Evolutionary conservation across 202 grass and related monocot genomes (phyloP), one percentile per base, ranked within the genome.

Genomic region (Dendrocalamus latiflorus): DNA sequence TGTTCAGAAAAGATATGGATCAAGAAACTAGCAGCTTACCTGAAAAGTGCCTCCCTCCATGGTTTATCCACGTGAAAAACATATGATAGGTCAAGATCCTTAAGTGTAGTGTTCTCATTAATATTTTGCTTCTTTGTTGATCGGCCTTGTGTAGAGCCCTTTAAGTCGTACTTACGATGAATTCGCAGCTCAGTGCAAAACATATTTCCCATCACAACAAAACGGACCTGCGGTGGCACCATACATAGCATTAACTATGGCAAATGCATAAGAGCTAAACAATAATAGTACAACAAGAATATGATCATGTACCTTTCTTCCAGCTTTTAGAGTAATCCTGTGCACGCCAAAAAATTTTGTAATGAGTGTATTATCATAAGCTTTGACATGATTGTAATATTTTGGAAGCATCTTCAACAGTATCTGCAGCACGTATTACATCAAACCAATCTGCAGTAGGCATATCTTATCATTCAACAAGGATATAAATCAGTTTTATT

Each of bases 141-240:
- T 65, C 96, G 90, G 43, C 96, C 96, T 84, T 93, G 91, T 61
- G 90, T 91, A 58, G 96, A 99, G 36, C 96, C 96, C 76, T 99
- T 95, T 62, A 99, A 90, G 74, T 99, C 96, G 28, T 99, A 99
- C 86, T 94, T 93, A 41, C 87, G 92, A 59, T 95, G 96, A 82
- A 99, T 99, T 37, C 89, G 85, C 65, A 99, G 75, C 68, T 95
- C 96, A 17, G 93, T 99, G 74, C 96, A 91, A 72, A 99, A 99
- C 93, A 99, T 99, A 83, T 98, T 98, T 54, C 96, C 96, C 93
- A 98, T 98, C 42, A 98, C 93, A 57, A 95, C 93, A 89, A 98
- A 98, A 41, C 96, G 91, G 25, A 98, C 93, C 96, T 98, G 74
- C 53, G 81, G 74, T 62, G 50, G 50, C n/a, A 74, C 86, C 89